Evolutionary conservation across 2,329 filamentous ascomycete species (phyloP).

Genomic region (Tolypocladium pustulatum): DNA sequence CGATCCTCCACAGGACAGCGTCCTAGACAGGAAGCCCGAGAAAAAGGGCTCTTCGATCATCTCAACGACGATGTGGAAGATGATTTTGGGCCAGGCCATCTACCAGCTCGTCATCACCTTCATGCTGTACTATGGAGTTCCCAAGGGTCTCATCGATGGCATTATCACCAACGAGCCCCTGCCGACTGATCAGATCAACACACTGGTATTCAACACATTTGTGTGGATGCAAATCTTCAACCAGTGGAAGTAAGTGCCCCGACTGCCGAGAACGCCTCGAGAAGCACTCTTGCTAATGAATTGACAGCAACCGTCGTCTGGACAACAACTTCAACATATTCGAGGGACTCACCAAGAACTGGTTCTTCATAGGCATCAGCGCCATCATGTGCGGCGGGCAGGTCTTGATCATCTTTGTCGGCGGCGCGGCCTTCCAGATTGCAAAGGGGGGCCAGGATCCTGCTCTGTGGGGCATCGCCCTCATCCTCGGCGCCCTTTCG

Average conservation of each 20-base stretch:
- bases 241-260: slow-evolving; percentile 69
- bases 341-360: slow-evolving; percentile 74
- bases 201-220: slow-evolving; percentile 93
- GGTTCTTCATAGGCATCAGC: slow-evolving; percentile 83
- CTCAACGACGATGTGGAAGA: slow-evolving; percentile 95
- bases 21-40: slow-evolving; percentile 66
- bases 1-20: slow-evolving; percentile 73
- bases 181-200: slow-evolving; percentile 45
- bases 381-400: slow-evolving; percentile 81
- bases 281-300: slow-evolving; percentile 6
- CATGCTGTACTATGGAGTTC: slow-evolving; percentile 67
- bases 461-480: slow-evolving; percentile 76
- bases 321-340: slow-evolving; percentile 96
- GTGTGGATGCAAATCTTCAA: slow-evolving; percentile 99
- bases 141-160: slow-evolving; percentile 20
- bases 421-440: slow-evolving; percentile 71
- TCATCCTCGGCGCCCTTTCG: slow-evolving; percentile 75
- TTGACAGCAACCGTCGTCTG: slow-evolving; percentile 66
- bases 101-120: slow-evolving; percentile 79
- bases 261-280: not conserved
- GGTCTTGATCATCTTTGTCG: slow-evolving; percentile 80
- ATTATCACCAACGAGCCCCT: slow-evolving; percentile 39
- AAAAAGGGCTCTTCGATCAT: slow-evolving; percentile 53
- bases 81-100: slow-evolving; percentile 88
- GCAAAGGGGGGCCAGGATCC: slow-evolving; percentile 43